Conservation (phyloP, 352 stramenopile species). For the Pythium sp. region DNA sequence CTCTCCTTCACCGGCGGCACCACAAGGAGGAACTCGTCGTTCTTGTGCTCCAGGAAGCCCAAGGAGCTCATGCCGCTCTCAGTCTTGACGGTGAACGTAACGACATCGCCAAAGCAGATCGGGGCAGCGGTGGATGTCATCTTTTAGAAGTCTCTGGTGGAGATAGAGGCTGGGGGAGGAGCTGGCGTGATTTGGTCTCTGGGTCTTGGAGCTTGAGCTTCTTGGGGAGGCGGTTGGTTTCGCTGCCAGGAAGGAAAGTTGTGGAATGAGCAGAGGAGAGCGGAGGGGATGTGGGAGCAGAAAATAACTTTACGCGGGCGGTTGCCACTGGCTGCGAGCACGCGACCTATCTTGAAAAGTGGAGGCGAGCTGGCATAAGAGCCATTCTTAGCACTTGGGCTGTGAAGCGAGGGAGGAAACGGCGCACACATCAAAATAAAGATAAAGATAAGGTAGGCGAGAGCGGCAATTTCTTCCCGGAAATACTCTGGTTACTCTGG, state of each 20-base stretch:
- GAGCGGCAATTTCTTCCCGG: no score
- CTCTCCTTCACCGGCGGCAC: conserved; percentile 50
- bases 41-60: conserved; percentile 54
- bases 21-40: conserved; percentile 48
- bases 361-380: neutral
- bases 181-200: neutral
- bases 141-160: neutral
- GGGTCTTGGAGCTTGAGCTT: neutral
- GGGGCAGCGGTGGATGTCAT: conserved; percentile 25
- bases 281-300: neutral
- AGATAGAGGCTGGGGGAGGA: neutral
- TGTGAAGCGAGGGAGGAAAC: conserved; percentile 3
- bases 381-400: neutral
- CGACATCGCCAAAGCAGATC: conserved; percentile 55
- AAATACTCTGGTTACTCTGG: neutral
- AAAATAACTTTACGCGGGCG: conserved; percentile 8
- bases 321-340: conserved; percentile 1
- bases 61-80: conserved; percentile 20
- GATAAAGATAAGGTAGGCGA: neutral
- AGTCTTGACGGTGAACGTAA: conserved; percentile 44
- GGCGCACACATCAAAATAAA: conserved; percentile 1
- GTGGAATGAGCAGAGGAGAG: conserved; percentile 1
- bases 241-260: conserved; percentile 13
- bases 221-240: conserved; percentile 9
- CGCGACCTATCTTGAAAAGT: neutral